Evolutionary conservation across 495 filamentous ascomycete species (phyloP).

Genomic region (Penicillium pancosmium): DNA sequence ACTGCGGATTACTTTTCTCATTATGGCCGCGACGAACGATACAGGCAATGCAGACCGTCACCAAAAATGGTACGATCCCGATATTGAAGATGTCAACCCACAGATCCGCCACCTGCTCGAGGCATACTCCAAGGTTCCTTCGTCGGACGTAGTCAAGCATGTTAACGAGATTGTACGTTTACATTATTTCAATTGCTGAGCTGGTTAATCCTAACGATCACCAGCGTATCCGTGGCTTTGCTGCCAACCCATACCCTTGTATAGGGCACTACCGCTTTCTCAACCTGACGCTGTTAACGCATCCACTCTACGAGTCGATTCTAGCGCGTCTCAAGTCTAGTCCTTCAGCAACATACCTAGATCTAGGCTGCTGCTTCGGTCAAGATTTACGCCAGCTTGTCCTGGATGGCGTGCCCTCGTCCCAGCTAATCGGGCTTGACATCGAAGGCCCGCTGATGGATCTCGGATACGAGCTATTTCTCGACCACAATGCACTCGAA

Average conservation of each 20-base stretch:
- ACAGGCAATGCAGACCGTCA: constrained; percentile 4
- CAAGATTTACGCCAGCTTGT: constrained; percentile 47
- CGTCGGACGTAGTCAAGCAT: constrained; percentile 10
- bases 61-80: constrained; percentile 17
- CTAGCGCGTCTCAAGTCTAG: constrained; percentile 32
- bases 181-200: not conserved
- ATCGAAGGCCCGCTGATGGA: constrained; percentile 47
- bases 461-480: constrained; percentile 53
- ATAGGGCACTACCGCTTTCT: constrained; percentile 51
- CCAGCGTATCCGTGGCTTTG: constrained; percentile 15
- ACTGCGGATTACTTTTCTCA: constrained; percentile 2
- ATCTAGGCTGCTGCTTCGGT: constrained; percentile 52
- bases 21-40: no score
- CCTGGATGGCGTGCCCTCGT: constrained; percentile 44
- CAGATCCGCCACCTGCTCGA: constrained; percentile 15
- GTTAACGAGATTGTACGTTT: constrained; percentile 14
- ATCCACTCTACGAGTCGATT: constrained; percentile 31
- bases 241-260: constrained; percentile 37
- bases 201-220: not conserved
- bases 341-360: constrained; percentile 28
- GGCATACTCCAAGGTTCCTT: constrained; percentile 11
- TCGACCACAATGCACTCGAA: constrained; percentile 38
- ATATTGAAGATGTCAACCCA: constrained; percentile 16
- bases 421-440: constrained; percentile 48
- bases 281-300: constrained; percentile 34